Percentiles rank a stretch among this genome's conserved stretches.
phyloP scores from a whole-genome alignment of 192 early-diverging fungal species.

The Haplosporangium gracile region DNA sequence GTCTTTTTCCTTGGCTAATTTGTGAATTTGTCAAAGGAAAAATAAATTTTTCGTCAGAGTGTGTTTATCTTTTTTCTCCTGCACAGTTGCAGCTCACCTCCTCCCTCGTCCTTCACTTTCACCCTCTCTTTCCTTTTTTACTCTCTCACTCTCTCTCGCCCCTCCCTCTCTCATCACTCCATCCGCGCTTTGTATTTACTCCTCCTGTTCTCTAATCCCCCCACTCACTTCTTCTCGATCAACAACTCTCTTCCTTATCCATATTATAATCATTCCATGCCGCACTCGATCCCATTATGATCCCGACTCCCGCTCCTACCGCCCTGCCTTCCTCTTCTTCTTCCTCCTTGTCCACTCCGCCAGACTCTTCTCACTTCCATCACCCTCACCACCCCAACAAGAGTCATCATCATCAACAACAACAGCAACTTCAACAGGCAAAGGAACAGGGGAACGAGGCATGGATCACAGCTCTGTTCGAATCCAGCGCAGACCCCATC shows the following conservation, averaged over 20 bases:
- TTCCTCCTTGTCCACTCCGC: not conserved
- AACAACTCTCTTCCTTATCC: not conserved
- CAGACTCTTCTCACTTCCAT: not conserved
- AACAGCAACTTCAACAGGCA: not conserved
- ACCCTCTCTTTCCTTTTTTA: not conserved
- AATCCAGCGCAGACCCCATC: slow-evolving; percentile 36
- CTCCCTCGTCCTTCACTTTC: not conserved
- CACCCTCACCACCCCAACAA: slow-evolving; percentile 12
- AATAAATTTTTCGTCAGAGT: too few relatives aligned
- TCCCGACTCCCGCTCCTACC: slow-evolving; percentile 4
- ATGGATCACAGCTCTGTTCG: slow-evolving; percentile 42
- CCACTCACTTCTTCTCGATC: not conserved
- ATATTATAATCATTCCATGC: not conserved
- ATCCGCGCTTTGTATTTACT: not conserved
- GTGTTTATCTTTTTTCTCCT: slow-evolving; percentile 1
- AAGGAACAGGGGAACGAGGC: not conserved
- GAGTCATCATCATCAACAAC: not conserved
- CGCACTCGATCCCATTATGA: slow-evolving; percentile 10
- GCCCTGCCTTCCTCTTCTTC: not conserved
- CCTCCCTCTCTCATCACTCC: not conserved
- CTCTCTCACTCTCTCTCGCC: not conserved
- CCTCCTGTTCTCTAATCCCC: not conserved
- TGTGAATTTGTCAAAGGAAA: too few relatives aligned
- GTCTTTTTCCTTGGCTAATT: not conserved
- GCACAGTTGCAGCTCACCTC: not conserved